Evolutionary conservation across 2,329 filamentous ascomycete genomes (phyloP), one percentile per base, ranked within the genome.

Genomic region (Colletotrichum sojae): DNA sequence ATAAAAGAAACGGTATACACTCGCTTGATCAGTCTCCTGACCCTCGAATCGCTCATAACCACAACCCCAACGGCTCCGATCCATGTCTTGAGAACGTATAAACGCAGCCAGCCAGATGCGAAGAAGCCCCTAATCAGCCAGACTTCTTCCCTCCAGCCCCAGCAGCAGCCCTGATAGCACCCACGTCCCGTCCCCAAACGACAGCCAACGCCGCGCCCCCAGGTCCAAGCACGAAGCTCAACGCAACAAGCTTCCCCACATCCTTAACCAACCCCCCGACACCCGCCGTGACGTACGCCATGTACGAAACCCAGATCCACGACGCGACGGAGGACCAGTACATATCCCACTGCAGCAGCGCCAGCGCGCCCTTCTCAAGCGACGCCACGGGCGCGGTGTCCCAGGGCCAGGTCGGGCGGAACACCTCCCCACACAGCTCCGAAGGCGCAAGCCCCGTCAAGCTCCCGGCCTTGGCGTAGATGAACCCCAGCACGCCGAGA

Each of bases 341-440:
- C 51, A 75, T 25, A 16, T 76, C 73, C 58, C 73, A 76, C 55
- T 75, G 73, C 46, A 76, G 54, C 8, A 74, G 22, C 4, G 66
- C 54, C 51, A 73, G 20, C 0, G 31, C 31, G 0, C 71, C 73
- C 18, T 65, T 61, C 8, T 73, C 63, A 13, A 74, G 2, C 3
- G 63, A 70, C 2, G 40, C 53, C 40, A 71, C 60, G n/a, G 18
- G 60, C 18, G 27, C 31, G 10, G 12, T 25, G 1, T 46, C 43
- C 16, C 52, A 59, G 4, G 64, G 63, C 27, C 49, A 63, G 13
- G 58, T 57, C 3, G 67, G 67, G 0, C 40, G 39, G 61, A 76
- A 73, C 1, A 72, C 67, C 10, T 55, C 48, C 0, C 12, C 15
- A 73, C 49, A n/a, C 8, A 54, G n/a, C 39, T 54, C 63, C 45